Evolutionary conservation across 2,329 filamentous ascomycete genomes (phyloP), one percentile per base, ranked within the genome.

Genomic region (Beauveria caledonica): DNA sequence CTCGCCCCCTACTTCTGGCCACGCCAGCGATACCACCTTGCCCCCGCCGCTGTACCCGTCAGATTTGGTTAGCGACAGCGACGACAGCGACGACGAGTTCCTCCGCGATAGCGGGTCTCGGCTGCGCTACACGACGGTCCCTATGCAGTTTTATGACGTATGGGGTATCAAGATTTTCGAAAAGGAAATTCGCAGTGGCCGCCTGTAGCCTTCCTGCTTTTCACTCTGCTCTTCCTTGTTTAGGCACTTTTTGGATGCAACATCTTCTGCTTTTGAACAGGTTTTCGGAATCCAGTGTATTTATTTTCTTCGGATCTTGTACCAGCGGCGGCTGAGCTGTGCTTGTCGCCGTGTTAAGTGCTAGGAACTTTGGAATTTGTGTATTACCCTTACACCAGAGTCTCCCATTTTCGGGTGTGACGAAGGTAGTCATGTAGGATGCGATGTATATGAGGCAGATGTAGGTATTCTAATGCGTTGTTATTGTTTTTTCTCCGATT

Each of bases 151-250:
- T 62, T 73, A 74, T 52, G 73, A 75, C 39, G 73, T 73, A 10
- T 74, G 73, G 73, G 81, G 76, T 0, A 75, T 85, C 40, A 76
- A 75, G 63, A 85, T 86, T 54, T 86, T 85, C 64, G 76, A 81
- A 65, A 85, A 84, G 69, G 81, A 85, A 66, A 70, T 85, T 53
- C 73, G 78, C 36, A 70, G 63, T 46, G 71, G 71, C 21, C 66
- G 68, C 51, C 60, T 73, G 15, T 73, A 58, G 68, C 27, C 10
- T 42, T 59, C 10, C 17, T 3, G n/a, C 25, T 36, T 46, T 1
- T 23, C 15, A 7, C 29, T 25, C 13, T 39, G 29, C n/a, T 49
- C 48, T 17, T 21, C 11, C 5, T 15, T 23, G 17, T 25, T 39
- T 17, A 11, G 10, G 3, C 4, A 13, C 9, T 19, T 50, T 51